Evolutionary conservation across 306 rosid species (phyloP).

Genomic region (Coriaria nepalensis): DNA sequence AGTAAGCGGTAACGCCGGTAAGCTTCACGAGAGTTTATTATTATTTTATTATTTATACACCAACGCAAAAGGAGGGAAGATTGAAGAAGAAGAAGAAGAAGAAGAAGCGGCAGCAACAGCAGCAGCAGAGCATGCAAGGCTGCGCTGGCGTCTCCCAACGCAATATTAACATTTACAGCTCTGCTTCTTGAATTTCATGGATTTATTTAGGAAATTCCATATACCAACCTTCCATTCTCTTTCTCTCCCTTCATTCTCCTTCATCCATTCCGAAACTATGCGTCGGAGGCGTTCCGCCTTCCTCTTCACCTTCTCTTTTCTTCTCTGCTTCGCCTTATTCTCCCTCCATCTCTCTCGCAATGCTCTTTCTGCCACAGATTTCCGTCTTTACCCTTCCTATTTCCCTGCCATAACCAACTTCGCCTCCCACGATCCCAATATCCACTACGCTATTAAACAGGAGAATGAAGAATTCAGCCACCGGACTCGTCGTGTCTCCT

Average conservation of each 20-base stretch:
- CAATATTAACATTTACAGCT: too few species aligned
- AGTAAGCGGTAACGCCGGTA: too few species aligned
- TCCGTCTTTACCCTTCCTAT: background rate
- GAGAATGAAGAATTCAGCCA: slow-evolving; percentile 2
- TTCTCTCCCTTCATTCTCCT: background rate
- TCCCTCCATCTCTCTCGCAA: slow-evolving; percentile 30
- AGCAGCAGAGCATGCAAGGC: too few species aligned
- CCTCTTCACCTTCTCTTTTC: slow-evolving; percentile 10
- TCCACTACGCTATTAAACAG: background rate
- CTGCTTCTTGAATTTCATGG: too few species aligned
- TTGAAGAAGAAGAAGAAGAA: too few species aligned
- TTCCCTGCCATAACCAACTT: background rate
- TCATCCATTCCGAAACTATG: slow-evolving; percentile 21
- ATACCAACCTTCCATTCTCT: background rate
- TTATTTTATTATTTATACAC: too few species aligned
- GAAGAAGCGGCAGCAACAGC: too few species aligned
- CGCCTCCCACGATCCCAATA: background rate
- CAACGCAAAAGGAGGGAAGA: too few species aligned
- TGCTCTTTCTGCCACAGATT: slow-evolving; percentile 9
- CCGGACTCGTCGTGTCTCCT: slow-evolving; percentile 31
- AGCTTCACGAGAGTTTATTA: too few species aligned
- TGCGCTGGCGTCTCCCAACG: too few species aligned
- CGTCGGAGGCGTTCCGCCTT: slow-evolving; percentile 23
- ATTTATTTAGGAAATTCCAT: background rate
- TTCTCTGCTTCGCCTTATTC: slow-evolving; percentile 21